These are phyloP conservation scores for Linum trigynum DNA, from an alignment of 345 rosid species.

Conservation along the genomic window DNA sequence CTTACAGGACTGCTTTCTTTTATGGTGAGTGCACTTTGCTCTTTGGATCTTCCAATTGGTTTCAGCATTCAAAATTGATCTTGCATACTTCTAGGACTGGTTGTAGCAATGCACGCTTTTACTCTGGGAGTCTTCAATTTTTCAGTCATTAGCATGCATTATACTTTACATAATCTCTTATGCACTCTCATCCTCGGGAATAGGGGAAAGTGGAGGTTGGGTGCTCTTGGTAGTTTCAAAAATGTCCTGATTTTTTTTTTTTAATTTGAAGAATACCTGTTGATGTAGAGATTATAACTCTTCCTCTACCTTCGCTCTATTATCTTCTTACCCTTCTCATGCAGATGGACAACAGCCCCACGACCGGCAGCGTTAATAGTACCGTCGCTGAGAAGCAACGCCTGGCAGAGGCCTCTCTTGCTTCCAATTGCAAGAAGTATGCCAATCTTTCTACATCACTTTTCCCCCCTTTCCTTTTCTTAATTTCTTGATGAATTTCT, in stretches of 20 bases:
- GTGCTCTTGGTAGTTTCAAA: too few relatives aligned
- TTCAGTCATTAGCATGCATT: too few relatives aligned
- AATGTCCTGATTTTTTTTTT: too few relatives aligned
- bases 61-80: not conserved
- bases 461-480: not conserved
- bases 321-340: conserved; percentile 9
- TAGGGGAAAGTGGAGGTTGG: too few relatives aligned
- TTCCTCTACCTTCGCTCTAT: conserved; percentile 1
- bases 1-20: conserved; percentile 97
- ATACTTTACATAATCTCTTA: too few relatives aligned
- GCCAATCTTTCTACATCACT: conserved; percentile 19
- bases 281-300: not conserved
- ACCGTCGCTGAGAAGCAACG: conserved; percentile 74
- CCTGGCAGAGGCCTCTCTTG: conserved; percentile 81
- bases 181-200: too few relatives aligned
- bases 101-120: not conserved
- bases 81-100: not conserved
- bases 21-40: conserved; percentile 55
- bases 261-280: not conserved
- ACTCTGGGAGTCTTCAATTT: not conserved
- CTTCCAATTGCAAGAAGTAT: conserved; percentile 93
- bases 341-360: conserved; percentile 96
- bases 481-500: not conserved
- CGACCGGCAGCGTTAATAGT: conserved; percentile 88
- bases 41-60: not conserved